Evolutionary conservation across 164 flowering plant species (phyloP), one percentile per base, ranked within the genome.

Genomic region (Liquidambar formosana): DNA sequence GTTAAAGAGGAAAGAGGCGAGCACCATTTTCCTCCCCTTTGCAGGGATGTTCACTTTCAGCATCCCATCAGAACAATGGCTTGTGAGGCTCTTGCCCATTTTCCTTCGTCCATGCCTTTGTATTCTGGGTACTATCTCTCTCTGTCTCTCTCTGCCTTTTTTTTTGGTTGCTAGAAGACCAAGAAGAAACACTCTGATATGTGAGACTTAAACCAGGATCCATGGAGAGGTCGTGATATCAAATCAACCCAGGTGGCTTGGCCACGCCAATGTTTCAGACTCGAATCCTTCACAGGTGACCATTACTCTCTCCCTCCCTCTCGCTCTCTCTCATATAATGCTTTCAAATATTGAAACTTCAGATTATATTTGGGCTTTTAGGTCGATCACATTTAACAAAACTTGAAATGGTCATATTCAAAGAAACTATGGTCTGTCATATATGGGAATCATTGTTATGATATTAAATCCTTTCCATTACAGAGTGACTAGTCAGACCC

Each of bases 141-240:
- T 18, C 51, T 57, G 26, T 33, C 22, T 53, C 21, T 60, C 48
- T 66, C 53, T 63, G 15, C 19, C 10, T 44, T 11, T 52, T 59
- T 12, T 1, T 5, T 53, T 38, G 3, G 6, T 33, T 33, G 6
- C 41, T 33, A 6, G 41, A 33, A 33, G 41, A 33, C 41, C 41
- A 16, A 19, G 26, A 14, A 25, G n/a, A n/a, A 12, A 19, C 8
- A 19, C 10, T 26, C 56, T 71, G 61, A 51, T 67, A 44, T 74
- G 18, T 12, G 27, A 38, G 15, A 18, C 14, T 25, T 25, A 52
- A 72, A 46, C 1, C 80, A 88, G 93, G 76, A 60, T 84, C 62
- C 87, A 86, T 73, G 86, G 86, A 28, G 88, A 86, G 49, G 90
- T 81, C 19, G 79, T 77, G 38, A 71, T 79, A 5, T 72, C 86